Evolutionary conservation across 2,329 filamentous ascomycete genomes (phyloP), one percentile per base, ranked within the genome.

Genomic region (Rosellinia necatrix): DNA sequence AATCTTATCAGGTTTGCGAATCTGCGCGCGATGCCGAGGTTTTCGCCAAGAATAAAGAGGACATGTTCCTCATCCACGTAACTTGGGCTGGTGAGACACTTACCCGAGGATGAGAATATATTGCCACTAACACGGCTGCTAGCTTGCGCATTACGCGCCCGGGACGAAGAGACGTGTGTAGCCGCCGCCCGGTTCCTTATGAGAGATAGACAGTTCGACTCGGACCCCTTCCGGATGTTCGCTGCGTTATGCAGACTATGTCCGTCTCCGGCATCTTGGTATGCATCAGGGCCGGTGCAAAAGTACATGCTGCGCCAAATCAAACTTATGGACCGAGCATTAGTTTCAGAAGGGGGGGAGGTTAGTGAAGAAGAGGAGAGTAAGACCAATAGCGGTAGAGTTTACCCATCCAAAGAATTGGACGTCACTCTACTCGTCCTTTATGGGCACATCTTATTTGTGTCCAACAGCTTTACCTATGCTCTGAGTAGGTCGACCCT

Each of bases 301-400:
- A 97, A 97, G 71, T 96, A 90, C 69, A 86, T 97, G 66, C 80
- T 97, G 55, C 87, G 94, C 4, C 91, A 96, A 73, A 90, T 99
- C 74, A 96, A 96, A 72, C 85, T 86, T 3, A 90, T 96, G 77
- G 94, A 99, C 72, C 88, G 83, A 60, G 76, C 78, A 4, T 78
- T 89, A 12, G 40, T 37, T 12, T 53, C 74, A 2, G 76, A 78
- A 12, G 75, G 79, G 12, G 74, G 79, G 35, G 72, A 75, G 24
- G 71, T 73, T 52, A 72, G 71, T 59, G 66, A 71, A 46, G 74
- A 75, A 42, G 70, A 71, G 19, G 65, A 71, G 38, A 69, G 70
- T 4, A 59, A 59, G 24, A 27, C 40, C 8, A 49, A 63, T 67
- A 59, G 56, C n/a, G 42, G 74, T 3, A 73, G 72, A 40, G 64